Percentiles rank a stretch among this genome's conserved stretches.
Conservation (phyloP, 768 basidiomycete genomes). For the Dacryopinax spathularia region DNA sequence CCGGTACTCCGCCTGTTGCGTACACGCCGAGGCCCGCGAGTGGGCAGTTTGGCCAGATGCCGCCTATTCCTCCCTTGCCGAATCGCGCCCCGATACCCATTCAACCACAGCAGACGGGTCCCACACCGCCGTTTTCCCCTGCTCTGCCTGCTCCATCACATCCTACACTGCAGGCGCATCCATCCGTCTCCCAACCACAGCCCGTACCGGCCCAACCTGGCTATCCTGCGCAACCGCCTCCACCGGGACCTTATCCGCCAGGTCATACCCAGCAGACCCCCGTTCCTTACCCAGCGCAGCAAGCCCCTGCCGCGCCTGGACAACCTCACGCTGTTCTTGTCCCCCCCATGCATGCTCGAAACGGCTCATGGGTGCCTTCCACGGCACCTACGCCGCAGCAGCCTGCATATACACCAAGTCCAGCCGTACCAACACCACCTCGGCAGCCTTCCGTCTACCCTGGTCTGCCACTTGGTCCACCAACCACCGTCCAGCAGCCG, state of each 20-base stretch:
- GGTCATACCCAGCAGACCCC: conserved; percentile 6
- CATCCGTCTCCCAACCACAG: conserved; percentile 20
- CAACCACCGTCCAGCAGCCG: conserved; percentile 4
- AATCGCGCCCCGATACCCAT: background rate
- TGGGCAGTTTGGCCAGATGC: background rate
- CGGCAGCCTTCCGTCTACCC: conserved; percentile 14
- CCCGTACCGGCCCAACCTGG: conserved; percentile 16
- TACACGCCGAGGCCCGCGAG: background rate
- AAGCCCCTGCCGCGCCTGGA: background rate
- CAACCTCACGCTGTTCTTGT: conserved; percentile 9
- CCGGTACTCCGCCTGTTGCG: background rate
- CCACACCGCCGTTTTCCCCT: background rate
- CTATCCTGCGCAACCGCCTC: conserved; percentile 12
- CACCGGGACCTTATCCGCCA: conserved; percentile 9
- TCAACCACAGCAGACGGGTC: background rate
- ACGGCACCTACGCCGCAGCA: conserved; percentile 11
- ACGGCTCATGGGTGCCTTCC: conserved; percentile 11
- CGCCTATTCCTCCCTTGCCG: background rate
- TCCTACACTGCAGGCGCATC: conserved; percentile 19
- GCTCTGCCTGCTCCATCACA: conserved; percentile 4
- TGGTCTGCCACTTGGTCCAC: conserved; percentile 5
- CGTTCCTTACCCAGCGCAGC: conserved; percentile 20
- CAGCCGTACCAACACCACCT: conserved; percentile 16
- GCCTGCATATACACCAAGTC: conserved; percentile 6
- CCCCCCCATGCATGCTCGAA: background rate